These are phyloP conservation scores for Albophoma yamanashiensis DNA, from an alignment of 2,329 filamentous ascomycete genomes.

Conservation along the genomic window DNA sequence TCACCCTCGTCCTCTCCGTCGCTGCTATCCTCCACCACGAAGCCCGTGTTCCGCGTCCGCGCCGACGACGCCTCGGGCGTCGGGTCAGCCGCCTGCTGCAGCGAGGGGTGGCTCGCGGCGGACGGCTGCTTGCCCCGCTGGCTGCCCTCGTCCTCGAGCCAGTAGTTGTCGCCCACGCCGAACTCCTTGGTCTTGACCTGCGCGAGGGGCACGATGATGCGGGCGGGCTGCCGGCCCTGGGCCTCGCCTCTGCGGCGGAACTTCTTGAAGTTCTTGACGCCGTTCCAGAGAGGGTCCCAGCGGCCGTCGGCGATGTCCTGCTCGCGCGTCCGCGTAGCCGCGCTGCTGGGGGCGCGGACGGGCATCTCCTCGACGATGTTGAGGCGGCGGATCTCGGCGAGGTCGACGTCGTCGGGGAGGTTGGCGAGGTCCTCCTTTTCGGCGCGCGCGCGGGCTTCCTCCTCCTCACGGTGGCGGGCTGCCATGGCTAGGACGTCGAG, in stretches of 20 bases:
- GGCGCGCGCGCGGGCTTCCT: constrained; percentile 50
- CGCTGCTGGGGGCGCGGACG: constrained; percentile 31
- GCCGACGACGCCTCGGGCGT: constrained; percentile 4
- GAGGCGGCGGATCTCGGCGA: constrained; percentile 61
- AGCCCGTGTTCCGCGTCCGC: constrained; percentile 10
- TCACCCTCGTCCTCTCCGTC: constrained; percentile 18
- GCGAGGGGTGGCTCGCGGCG: constrained; percentile 12
- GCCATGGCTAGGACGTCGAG: constrained; percentile 60
- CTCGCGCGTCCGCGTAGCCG: constrained; percentile 25
- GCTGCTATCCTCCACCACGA: constrained; percentile 25
- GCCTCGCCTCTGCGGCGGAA: constrained; percentile 54
- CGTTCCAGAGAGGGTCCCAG: constrained; percentile 89
- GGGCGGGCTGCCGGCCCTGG: constrained; percentile 28
- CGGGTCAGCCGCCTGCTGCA: background rate
- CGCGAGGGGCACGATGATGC: constrained; percentile 59
- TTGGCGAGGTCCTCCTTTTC: constrained; percentile 43
- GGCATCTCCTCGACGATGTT: constrained; percentile 71
- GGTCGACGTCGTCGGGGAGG: constrained; percentile 53
- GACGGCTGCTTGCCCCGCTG: constrained; percentile 14
- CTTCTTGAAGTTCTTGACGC: constrained; percentile 89
- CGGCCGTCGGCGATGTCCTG: constrained; percentile 42
- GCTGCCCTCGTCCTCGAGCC: constrained; percentile 45
- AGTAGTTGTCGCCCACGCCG: constrained; percentile 68
- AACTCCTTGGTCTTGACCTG: constrained; percentile 62
- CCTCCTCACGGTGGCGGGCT: constrained; percentile 48